Evolutionary conservation across 2,329 filamentous ascomycete genomes (phyloP), one percentile per base, ranked within the genome.

Genomic region (Annulohypoxylon truncatum): DNA sequence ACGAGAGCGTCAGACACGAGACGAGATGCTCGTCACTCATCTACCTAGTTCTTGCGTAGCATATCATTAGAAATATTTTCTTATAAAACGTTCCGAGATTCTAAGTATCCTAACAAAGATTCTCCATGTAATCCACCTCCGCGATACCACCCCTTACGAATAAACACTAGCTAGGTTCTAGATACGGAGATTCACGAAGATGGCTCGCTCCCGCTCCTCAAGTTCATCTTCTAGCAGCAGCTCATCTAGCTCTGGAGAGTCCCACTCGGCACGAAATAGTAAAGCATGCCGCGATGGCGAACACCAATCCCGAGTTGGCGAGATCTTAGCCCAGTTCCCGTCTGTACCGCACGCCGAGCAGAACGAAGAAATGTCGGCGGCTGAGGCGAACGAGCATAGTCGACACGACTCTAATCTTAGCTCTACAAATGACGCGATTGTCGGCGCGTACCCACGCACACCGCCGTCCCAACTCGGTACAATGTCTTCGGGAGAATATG

Each of bases 161-260:
- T 7, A 26, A 15, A 6, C 22, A 15, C 18, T 38, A 50, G 9
- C 3, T 9, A 44, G 31, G 1, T 2, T 28, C 20, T 4, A 62
- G n/a, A 46, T 12, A 4, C 5, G 15, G 55, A 12, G 38, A 9
- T 22, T 4, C 28, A 47, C 2, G 20, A 66, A 33, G n/a, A 68
- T 68, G 66, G 12, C 62, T 2, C 29, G 24, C 28, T 66, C 58
- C 0, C 53, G 28, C 10, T 67, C 66, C 4, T 61, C 64, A 0
- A 51, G 54, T 28, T 72, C 71, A 5, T 66, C 59, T 5, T 66
- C 59, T 5, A 64, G 61, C 33, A 58, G 42, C 15, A 67, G 47
- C 8, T 73, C 71, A 8, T 62, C 58, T 10, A 52, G 53, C 29
- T 69, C 67, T 0, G 38, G 38, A 5, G 54, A 64, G 10, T 67